These are phyloP conservation scores for Debaryomycetaceae sp. DNA, from an alignment of 1,139 yeast genomes.

Conservation along the genomic window DNA sequence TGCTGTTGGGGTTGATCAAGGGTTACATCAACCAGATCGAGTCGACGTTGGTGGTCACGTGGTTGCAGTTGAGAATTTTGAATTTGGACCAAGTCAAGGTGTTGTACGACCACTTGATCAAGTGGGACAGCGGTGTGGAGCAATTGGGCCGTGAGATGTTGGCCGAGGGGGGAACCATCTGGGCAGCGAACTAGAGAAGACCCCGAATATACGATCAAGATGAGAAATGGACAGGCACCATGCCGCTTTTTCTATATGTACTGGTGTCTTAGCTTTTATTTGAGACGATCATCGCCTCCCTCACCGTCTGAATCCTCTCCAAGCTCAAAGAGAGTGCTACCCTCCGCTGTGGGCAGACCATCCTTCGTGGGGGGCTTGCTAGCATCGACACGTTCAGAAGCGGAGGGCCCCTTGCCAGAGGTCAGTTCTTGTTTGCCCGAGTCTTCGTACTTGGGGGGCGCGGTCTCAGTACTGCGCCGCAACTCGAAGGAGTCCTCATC, in stretches of 20 bases:
- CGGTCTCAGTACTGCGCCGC: slow-evolving; percentile 7
- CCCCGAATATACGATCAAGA: too few species aligned
- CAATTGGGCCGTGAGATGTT: slow-evolving; percentile 49
- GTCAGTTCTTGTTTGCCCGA: too few species aligned
- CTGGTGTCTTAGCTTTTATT: slow-evolving; percentile 7
- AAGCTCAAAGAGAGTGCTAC: slow-evolving; percentile 34
- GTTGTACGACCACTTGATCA: slow-evolving; percentile 68
- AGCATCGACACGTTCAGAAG: too few species aligned
- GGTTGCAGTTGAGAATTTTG: slow-evolving; percentile 96
- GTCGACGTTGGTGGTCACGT: slow-evolving; percentile 71
- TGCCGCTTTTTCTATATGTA: neutral
- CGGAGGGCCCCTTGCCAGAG: too few species aligned
- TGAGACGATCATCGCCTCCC: slow-evolving; percentile 29
- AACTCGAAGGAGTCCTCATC: slow-evolving; percentile 36
- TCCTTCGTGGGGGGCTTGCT: too few species aligned
- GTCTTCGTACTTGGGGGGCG: slow-evolving; percentile 26
- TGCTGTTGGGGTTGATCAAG: slow-evolving; percentile 74
- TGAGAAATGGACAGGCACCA: too few species aligned
- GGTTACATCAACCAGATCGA: slow-evolving; percentile 89
- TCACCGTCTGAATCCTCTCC: slow-evolving; percentile 30
- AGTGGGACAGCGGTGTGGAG: slow-evolving; percentile 76
- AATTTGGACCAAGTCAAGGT: slow-evolving; percentile 72
- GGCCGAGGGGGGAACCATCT: slow-evolving; percentile 34
- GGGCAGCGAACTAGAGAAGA: slow-evolving; percentile 23
- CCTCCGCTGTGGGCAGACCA: too few species aligned